Percentiles rank a stretch among this genome's conserved stretches.
phyloP scores from a whole-genome alignment of 345 rosid genomes.

The Zanthoxylum bungeanum region DNA sequence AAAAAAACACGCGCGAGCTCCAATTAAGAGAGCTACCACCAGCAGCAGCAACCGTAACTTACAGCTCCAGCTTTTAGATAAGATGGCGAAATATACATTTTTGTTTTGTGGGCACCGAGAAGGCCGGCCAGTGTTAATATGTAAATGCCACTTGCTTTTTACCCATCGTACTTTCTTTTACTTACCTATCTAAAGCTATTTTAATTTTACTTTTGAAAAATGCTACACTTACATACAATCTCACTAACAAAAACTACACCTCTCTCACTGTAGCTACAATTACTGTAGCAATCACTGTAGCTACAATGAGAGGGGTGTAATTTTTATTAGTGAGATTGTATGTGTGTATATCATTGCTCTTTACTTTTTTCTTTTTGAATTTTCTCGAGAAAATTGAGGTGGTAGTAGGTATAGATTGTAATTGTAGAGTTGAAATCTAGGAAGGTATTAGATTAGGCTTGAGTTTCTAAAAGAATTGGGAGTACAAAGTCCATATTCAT shows the following conservation, averaged over 20 bases:
- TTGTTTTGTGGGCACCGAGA: neutral
- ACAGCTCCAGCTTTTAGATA: slow-evolving; percentile 22
- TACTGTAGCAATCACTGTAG: no score
- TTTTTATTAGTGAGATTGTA: no score
- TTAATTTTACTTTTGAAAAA: no score
- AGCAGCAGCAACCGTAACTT: slow-evolving; percentile 19
- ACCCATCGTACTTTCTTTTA: no score
- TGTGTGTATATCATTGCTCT: no score
- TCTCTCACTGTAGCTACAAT: no score
- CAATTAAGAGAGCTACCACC: slow-evolving; percentile 27
- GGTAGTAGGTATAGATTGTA: neutral
- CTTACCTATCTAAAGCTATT: neutral
- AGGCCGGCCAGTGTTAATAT: no score
- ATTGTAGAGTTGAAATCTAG: neutral
- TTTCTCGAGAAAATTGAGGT: neutral
- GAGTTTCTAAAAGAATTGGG: no score
- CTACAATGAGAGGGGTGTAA: no score
- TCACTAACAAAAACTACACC: no score
- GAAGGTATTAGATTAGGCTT: neutral
- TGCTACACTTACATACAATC: no score
- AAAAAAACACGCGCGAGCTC: slow-evolving; percentile 49
- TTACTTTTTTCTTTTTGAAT: neutral
- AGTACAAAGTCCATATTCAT: neutral
- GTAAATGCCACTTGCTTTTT: no score
- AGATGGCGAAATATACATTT: neutral